Base-by-base conservation (phyloP, 2,329 filamentous ascomycete species). In the Neoarthrinium moseri region DNA sequence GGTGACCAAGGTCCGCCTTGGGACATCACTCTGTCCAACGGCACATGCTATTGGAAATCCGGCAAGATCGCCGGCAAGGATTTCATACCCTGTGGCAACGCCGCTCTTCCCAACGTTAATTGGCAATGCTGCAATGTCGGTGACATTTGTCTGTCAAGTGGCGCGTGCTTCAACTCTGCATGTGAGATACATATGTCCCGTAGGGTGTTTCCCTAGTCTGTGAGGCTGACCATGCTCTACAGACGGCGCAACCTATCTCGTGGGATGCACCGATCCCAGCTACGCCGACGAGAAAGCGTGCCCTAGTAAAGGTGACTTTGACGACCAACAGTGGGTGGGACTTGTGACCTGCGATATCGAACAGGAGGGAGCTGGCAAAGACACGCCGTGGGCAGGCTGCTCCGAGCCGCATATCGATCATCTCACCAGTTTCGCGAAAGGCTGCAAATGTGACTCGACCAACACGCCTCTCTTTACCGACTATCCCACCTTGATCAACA, bases 11-110 rank as follows among this genome's bases (percentile, higher is more conserved):
- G 8, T 29, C 26, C 8, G n/a, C 26, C 26, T 7, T 7, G 8
- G 8, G 44, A 55, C 26, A 45, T 20, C 5, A 40, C 27, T 8
- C 40, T 51, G 5, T 56, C 55, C 12, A 54, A 57, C 15, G 56
- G 56, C 21, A 47, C 46, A 6, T 58, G 55, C 42, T 57, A 51
- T 44, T 36, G 38, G 22, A 51, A 46, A 12, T 45, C 47, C 35
- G 51, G 51, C 32, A 43, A 47, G 29, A 36, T 45, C n/a, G 26
- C 51, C 8, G 32, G 38, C 12, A 36, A 48, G 1, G 47, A 45
- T 3, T 57, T 54, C 33, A 58, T 58, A 13, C 53, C 56, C 4
- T 58, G 56, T 33, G 55, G 55, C 6, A 56, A 56, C 20, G 50
- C 32, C 1, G 53, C 44, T 23, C 5, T 21, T 7, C 34, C 45